phyloP scores from a whole-genome alignment of 495 filamentous ascomycete genomes.

The Apiosordaria backusii region DNA sequence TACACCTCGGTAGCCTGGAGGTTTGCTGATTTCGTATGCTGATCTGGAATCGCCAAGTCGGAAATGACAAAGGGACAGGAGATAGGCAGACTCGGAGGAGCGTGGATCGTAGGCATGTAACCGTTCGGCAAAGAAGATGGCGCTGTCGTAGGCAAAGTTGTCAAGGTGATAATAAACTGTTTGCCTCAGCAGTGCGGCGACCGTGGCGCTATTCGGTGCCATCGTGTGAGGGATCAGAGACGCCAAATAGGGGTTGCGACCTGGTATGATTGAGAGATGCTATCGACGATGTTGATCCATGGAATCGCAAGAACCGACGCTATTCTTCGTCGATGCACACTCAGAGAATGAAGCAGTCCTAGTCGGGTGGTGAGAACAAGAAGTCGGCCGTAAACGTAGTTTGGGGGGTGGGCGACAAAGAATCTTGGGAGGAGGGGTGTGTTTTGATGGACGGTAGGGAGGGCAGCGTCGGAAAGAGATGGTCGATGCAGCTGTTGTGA shows the following conservation, averaged over 20 bases:
- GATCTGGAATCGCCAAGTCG: constrained; percentile 68
- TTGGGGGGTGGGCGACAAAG: not conserved
- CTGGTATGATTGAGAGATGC: constrained; percentile 19
- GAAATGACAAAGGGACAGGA: constrained; percentile 79
- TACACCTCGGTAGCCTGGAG: constrained; percentile 57
- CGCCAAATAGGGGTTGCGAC: constrained; percentile 22
- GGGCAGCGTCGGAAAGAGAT: constrained; percentile 22
- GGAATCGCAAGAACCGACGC: constrained; percentile 17
- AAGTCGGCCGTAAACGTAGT: not conserved
- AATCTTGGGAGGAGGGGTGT: constrained; percentile 16
- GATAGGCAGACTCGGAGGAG: constrained; percentile 73
- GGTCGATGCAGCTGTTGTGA: constrained; percentile 34
- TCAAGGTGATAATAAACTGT: constrained; percentile 91
- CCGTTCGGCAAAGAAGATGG: constrained; percentile 86
- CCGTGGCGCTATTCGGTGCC: constrained; percentile 64
- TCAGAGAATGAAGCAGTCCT: not conserved
- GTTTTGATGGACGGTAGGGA: constrained; percentile 11
- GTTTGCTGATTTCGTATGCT: constrained; percentile 65
- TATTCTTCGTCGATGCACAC: not conserved
- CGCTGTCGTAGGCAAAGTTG: constrained; percentile 80
- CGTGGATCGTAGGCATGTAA: constrained; percentile 77
- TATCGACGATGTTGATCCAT: constrained; percentile 31
- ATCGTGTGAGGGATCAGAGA: constrained; percentile 44
- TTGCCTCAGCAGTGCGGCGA: constrained; percentile 74
- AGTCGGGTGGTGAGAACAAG: constrained; percentile 3